Evolutionary conservation across 164 flowering plant genomes (phyloP).

Genomic region (Tinospora cordifolia): DNA sequence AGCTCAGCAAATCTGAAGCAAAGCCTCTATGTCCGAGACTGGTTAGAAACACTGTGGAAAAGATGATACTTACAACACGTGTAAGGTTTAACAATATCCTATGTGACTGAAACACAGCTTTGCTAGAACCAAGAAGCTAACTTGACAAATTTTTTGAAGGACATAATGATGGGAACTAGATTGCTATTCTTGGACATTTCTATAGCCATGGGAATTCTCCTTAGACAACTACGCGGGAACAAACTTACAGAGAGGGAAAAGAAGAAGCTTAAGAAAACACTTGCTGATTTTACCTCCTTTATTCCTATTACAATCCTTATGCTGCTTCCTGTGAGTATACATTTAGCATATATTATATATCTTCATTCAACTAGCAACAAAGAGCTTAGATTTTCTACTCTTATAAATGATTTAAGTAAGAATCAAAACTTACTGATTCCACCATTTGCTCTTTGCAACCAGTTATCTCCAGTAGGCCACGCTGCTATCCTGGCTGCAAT

Average conservation of each 20-base stretch:
- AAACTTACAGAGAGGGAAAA: constrained; percentile 40
- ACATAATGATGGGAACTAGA: constrained; percentile 53
- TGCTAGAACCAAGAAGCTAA: constrained; percentile 6
- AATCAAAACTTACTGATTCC: no score
- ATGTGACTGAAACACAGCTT: background rate
- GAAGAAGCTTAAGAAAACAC: constrained; percentile 38
- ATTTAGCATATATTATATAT: no score
- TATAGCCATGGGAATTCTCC: constrained; percentile 25
- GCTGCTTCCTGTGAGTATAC: constrained; percentile 60
- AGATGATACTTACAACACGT: constrained; percentile 35
- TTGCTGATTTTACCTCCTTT: constrained; percentile 37
- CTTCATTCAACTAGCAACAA: no score
- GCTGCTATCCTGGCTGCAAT: constrained; percentile 65
- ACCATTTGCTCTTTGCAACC: constrained; percentile 5
- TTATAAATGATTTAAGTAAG: no score
- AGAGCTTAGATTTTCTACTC: no score
- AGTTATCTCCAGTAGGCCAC: constrained; percentile 61
- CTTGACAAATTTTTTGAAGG: constrained; percentile 26
- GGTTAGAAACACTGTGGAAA: constrained; percentile 20
- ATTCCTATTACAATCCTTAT: constrained; percentile 57
- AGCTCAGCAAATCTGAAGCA: constrained; percentile 6
- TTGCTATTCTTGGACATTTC: constrained; percentile 46
- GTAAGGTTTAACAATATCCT: constrained; percentile 33
- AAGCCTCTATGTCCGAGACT: no score
- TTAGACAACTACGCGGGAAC: constrained; percentile 35